Conservation (phyloP, 2,329 filamentous ascomycete species). For the Paramyrothecium sp. region DNA sequence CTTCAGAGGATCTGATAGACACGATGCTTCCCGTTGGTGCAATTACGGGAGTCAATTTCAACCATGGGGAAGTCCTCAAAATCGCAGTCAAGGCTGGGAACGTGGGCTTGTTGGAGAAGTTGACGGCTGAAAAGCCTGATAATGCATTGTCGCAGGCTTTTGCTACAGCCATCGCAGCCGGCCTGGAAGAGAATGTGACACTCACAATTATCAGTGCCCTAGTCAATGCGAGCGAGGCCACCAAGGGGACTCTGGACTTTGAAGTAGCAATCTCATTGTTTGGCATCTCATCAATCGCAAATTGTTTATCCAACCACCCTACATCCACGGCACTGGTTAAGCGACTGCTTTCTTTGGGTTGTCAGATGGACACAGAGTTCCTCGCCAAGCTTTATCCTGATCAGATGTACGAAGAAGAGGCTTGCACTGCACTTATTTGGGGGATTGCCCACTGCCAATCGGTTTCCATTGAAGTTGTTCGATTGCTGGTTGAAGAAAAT, state of each 20-base stretch:
- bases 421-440: neutral
- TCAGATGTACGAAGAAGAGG: neutral
- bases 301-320: neutral
- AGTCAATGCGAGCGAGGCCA: neutral
- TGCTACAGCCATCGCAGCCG: neutral
- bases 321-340: neutral
- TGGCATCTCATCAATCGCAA: neutral
- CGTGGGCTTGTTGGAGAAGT: neutral
- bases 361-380: neutral
- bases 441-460: neutral
- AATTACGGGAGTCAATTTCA: slow-evolving; percentile 5
- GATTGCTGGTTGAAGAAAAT: neutral
- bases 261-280: neutral
- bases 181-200: neutral
- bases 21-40: neutral
- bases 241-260: neutral
- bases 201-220: neutral
- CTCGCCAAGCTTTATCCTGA: neutral
- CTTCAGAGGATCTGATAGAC: neutral
- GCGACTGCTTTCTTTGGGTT: neutral
- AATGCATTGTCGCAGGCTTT: neutral
- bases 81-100: slow-evolving; percentile 5
- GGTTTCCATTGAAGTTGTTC: neutral
- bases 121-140: neutral
- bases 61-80: slow-evolving; percentile 3